These are phyloP conservation scores for Bothriochloa decipiens DNA, from an alignment of 176 grass and related monocot species.

Conservation along the genomic window DNA sequence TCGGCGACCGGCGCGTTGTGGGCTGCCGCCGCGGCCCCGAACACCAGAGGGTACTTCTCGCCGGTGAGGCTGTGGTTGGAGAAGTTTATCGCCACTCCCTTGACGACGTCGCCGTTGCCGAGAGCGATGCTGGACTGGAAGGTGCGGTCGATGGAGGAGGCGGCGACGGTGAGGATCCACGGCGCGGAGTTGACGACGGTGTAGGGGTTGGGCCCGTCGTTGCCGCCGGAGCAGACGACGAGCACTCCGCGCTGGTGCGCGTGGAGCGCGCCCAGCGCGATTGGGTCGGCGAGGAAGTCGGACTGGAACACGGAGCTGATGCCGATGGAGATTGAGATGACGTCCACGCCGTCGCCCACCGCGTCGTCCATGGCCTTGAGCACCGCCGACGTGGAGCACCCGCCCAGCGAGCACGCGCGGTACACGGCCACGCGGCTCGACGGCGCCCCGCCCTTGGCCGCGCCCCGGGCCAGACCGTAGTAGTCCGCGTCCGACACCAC, in stretches of 20 bases:
- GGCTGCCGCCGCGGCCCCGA: constrained; percentile 55
- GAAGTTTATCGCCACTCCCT: constrained; percentile 88
- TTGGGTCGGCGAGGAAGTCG: constrained; percentile 84
- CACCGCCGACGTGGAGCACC: constrained; percentile 73
- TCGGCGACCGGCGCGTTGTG: constrained; percentile 67
- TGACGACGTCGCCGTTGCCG: constrained; percentile 68
- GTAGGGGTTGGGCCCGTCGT: constrained; percentile 86
- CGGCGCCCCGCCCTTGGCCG: constrained; percentile 79
- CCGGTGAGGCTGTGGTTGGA: constrained; percentile 68
- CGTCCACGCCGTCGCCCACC: constrained; percentile 84
- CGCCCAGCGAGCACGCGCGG: constrained; percentile 87
- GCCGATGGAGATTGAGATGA: constrained; percentile 91
- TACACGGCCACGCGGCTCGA: constrained; percentile 74
- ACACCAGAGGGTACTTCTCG: constrained; percentile 59
- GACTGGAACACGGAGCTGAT: constrained; percentile 82
- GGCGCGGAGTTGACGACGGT: constrained; percentile 89
- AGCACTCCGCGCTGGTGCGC: constrained; percentile 79
- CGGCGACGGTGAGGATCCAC: constrained; percentile 90
- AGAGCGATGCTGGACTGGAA: constrained; percentile 81
- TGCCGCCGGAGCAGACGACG: constrained; percentile 91
- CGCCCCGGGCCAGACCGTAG: constrained; percentile 75
- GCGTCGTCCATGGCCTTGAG: constrained; percentile 94
- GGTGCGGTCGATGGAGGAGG: constrained; percentile 80
- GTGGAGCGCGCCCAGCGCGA: constrained; percentile 87
- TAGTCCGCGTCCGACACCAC: constrained; percentile 59